Conservation (phyloP, 345 rosid genomes). For the Anacardium occidentale region DNA sequence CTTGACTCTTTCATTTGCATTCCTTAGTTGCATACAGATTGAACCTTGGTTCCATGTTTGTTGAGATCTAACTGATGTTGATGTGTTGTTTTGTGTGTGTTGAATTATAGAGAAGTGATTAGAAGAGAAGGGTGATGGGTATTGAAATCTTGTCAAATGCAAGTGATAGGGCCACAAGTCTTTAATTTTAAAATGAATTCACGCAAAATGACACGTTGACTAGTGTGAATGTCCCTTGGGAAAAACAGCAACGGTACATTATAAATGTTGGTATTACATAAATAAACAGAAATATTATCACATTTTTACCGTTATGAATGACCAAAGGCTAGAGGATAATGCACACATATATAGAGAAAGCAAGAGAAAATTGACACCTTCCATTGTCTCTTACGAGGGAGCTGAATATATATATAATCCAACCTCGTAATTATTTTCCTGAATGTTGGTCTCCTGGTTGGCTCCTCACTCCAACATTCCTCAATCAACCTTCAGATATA, state of each 20-base stretch:
- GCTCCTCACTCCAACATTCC: slow-evolving; percentile 71
- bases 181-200: not conserved
- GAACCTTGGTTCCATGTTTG: not conserved
- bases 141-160: too few relatives aligned
- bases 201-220: not conserved
- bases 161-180: not conserved
- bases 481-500: slow-evolving; percentile 53
- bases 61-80: not conserved
- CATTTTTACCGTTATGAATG: not conserved
- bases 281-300: not conserved
- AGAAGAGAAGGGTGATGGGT: not conserved
- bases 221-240: not conserved
- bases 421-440: slow-evolving; percentile 52
- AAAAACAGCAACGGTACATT: not conserved
- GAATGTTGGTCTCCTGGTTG: slow-evolving; percentile 67
- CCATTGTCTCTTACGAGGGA: slow-evolving; percentile 46
- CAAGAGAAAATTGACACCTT: slow-evolving; percentile 44
- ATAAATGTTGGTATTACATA: not conserved
- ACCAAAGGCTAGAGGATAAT: not conserved
- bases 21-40: not conserved
- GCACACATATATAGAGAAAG: slow-evolving; percentile 15
- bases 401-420: slow-evolving; percentile 44
- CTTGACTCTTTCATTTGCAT: not conserved
- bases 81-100: not conserved
- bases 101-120: not conserved